These are phyloP conservation scores for Telopea speciosissima DNA, from an alignment of 177 flowering plant species.

Conservation along the genomic window DNA sequence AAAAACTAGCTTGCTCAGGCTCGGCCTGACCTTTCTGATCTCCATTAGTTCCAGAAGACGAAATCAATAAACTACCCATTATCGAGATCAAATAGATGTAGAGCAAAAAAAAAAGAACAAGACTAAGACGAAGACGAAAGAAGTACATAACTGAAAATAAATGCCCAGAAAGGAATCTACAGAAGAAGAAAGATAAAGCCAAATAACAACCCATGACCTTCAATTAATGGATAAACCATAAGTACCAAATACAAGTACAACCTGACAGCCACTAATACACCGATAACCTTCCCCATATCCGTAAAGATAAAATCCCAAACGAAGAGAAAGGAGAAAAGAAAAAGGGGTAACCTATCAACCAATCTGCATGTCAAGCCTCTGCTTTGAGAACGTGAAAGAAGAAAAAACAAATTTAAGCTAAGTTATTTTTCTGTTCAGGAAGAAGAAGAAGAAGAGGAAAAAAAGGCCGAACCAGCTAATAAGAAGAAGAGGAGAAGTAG, in stretches of 20 bases:
- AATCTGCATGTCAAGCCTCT: not conserved
- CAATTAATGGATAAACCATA: too few relatives aligned
- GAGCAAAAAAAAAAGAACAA: too few relatives aligned
- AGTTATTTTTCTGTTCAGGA: not conserved
- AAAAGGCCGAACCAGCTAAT: not conserved
- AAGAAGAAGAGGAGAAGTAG: conserved; percentile 1
- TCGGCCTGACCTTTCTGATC: not conserved
- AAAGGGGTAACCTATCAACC: not conserved
- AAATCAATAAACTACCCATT: not conserved
- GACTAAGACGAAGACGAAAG: too few relatives aligned
- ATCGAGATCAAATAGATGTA: not conserved
- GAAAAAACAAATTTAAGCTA: too few relatives aligned
- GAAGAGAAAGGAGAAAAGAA: too few relatives aligned
- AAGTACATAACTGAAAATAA: not conserved
- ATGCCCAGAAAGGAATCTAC: not conserved
- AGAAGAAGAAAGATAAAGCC: not conserved
- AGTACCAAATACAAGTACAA: not conserved
- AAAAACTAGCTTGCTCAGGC: not conserved
- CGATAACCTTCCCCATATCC: not conserved
- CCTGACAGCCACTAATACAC: not conserved
- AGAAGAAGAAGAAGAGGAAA: too few relatives aligned
- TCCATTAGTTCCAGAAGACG: not conserved
- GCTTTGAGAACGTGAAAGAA: not conserved
- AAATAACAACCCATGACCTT: not conserved
- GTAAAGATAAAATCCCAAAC: not conserved